Conservation (phyloP, 768 basidiomycete species). For the Piloderma croceum region DNA sequence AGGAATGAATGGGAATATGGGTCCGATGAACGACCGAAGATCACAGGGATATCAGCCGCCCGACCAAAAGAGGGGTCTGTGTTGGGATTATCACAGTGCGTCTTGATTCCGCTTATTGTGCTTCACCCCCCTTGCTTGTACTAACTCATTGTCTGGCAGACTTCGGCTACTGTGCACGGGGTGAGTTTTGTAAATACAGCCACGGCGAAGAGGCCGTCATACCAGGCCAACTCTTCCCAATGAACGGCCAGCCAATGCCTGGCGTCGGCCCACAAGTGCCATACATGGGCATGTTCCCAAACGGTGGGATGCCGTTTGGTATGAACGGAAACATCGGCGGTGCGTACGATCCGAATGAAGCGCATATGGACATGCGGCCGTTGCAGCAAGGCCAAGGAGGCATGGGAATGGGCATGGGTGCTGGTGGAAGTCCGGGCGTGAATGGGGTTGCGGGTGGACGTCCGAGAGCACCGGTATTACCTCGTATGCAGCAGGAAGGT, state of each 20-base stretch:
- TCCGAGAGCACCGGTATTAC: conserved; percentile 52
- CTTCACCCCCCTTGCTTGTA: neutral
- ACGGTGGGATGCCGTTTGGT: conserved; percentile 50
- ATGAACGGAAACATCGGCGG: conserved; percentile 38
- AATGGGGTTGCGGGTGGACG: conserved; percentile 29
- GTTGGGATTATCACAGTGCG: conserved; percentile 92
- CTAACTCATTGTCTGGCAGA: conserved; percentile 39
- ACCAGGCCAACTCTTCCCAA: conserved; percentile 61
- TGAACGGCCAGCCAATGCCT: conserved; percentile 37
- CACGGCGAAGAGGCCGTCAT: conserved; percentile 87
- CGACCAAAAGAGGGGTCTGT: conserved; percentile 71
- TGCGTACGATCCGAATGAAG: conserved; percentile 74
- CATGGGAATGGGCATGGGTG: too few relatives aligned
- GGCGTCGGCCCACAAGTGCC: conserved; percentile 46
- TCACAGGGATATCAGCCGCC: conserved; percentile 63
- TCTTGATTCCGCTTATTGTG: conserved; percentile 13
- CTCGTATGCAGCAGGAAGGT: conserved; percentile 51
- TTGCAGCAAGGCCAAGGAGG: conserved; percentile 34
- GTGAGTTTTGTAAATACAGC: conserved; percentile 84
- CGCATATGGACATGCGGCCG: conserved; percentile 75
- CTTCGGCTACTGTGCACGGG: conserved; percentile 86
- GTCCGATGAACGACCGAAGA: conserved; percentile 37
- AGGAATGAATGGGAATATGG: conserved; percentile 18
- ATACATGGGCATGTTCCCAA: conserved; percentile 67
- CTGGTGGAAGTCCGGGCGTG: too few relatives aligned